These are phyloP conservation scores for Boletus sp. DNA, from an alignment of 1,284 basidiomycete species.

Conservation along the genomic window DNA sequence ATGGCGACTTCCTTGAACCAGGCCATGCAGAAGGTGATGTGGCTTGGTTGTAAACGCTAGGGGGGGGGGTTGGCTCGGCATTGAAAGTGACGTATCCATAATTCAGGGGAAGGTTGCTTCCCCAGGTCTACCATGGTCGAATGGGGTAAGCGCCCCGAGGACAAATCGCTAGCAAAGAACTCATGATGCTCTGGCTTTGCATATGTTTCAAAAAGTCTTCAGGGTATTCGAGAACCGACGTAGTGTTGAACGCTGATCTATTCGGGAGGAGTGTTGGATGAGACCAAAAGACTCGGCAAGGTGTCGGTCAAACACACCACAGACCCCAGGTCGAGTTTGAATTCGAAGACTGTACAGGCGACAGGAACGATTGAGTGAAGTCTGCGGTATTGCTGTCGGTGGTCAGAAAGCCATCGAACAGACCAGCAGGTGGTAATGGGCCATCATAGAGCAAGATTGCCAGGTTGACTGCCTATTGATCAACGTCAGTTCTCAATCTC, in stretches of 20 bases:
- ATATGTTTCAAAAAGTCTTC: conserved; percentile 25
- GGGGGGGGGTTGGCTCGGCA: conserved; percentile 60
- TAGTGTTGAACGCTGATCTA: conserved; percentile 28
- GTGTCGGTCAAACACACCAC: conserved; percentile 19
- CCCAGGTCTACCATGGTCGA: conserved; percentile 15
- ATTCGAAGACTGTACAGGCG: conserved; percentile 35
- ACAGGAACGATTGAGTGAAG: conserved; percentile 42
- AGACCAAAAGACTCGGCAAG: background rate
- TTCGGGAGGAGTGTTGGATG: conserved; percentile 1
- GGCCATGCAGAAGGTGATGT: conserved; percentile 52
- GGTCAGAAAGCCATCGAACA: conserved; percentile 48
- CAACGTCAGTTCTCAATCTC: conserved; percentile 7
- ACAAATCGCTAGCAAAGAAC: background rate
- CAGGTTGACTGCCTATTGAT: conserved; percentile 18
- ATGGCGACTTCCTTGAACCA: conserved; percentile 44
- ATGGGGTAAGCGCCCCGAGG: conserved; percentile 1
- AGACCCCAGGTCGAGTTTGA: conserved; percentile 26
- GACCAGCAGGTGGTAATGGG: conserved; percentile 44
- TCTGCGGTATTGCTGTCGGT: conserved; percentile 34
- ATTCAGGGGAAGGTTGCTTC: conserved; percentile 22
- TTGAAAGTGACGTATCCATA: conserved; percentile 49
- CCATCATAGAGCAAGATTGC: conserved; percentile 48
- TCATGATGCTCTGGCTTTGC: conserved; percentile 24
- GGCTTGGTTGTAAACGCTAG: conserved; percentile 47
- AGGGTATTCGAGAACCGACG: conserved; percentile 29